These are phyloP conservation scores for Myxozyma neotropica DNA, from an alignment of 805 yeast genomes.

Conservation along the genomic window DNA sequence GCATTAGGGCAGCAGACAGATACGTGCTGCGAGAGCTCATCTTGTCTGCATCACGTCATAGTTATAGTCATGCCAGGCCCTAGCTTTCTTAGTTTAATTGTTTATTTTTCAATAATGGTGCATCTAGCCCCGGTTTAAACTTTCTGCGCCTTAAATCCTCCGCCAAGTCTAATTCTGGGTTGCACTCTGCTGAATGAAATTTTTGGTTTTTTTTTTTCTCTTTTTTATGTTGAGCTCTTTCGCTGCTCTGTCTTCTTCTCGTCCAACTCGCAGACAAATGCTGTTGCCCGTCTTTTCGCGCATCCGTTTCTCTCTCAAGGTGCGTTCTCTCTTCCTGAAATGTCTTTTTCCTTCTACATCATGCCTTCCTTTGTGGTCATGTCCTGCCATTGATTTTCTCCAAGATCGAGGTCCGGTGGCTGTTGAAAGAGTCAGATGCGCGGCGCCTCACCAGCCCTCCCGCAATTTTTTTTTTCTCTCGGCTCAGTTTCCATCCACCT, in stretches of 20 bases:
- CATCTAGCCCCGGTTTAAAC: constrained; percentile 2
- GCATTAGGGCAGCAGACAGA: too few species aligned
- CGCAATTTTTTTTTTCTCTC: constrained; percentile 3
- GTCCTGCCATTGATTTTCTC: too few species aligned
- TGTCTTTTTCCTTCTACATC: not conserved
- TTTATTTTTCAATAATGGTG: too few species aligned
- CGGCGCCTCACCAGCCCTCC: not conserved
- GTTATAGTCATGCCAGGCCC: too few species aligned
- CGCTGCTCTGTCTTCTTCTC: not conserved
- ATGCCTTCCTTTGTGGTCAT: too few species aligned
- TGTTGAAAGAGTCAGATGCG: not conserved
- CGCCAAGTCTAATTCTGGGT: not conserved
- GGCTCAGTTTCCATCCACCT: not conserved
- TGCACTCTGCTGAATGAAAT: not conserved
- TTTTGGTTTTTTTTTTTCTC: not conserved
- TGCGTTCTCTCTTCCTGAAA: not conserved
- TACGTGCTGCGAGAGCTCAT: too few species aligned
- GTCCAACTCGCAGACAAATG: constrained; percentile 2
- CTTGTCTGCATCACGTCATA: too few species aligned
- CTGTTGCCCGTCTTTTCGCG: constrained; percentile 8
- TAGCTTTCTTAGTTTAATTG: too few species aligned
- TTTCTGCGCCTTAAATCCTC: not conserved
- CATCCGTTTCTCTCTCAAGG: constrained; percentile 4
- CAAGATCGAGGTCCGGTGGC: too few species aligned
- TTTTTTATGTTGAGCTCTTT: not conserved